phyloP scores from a whole-genome alignment of 2,329 filamentous ascomycete genomes.

The Phoma sp. region DNA sequence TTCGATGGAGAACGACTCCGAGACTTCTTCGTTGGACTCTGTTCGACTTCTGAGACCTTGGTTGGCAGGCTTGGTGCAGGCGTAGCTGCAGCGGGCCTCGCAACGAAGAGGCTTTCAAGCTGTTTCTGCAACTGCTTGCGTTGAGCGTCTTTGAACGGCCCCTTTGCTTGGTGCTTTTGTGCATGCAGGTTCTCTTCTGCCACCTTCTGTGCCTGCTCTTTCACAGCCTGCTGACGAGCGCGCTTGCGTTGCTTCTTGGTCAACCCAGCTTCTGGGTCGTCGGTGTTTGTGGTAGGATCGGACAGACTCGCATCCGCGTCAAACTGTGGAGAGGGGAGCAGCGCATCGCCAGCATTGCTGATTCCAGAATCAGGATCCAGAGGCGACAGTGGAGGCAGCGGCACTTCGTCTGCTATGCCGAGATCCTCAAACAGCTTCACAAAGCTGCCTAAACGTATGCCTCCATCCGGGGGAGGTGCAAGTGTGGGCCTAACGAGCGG shows the following conservation, averaged over 20 bases:
- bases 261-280: slow-evolving; percentile 15
- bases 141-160: slow-evolving; percentile 17
- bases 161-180: slow-evolving; percentile 15
- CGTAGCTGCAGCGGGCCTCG: not conserved
- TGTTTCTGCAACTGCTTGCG: slow-evolving; percentile 18
- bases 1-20: slow-evolving; percentile 15
- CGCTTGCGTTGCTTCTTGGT: slow-evolving; percentile 38
- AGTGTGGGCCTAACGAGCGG: slow-evolving; percentile 7
- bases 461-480: slow-evolving; percentile 19
- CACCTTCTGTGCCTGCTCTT: slow-evolving; percentile 25
- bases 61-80: not conserved
- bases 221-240: slow-evolving; percentile 36
- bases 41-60: not conserved
- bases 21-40: slow-evolving; percentile 12
- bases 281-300: slow-evolving; percentile 1
- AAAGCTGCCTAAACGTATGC: slow-evolving; percentile 54
- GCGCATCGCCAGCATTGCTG: slow-evolving; percentile 56
- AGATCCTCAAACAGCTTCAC: slow-evolving; percentile 55
- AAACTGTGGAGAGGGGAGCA: slow-evolving; percentile 28
- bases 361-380: slow-evolving; percentile 38
- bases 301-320: not conserved
- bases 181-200: slow-evolving; percentile 17
- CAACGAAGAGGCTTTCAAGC: slow-evolving; percentile 8
- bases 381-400: slow-evolving; percentile 28
- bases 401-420: slow-evolving; percentile 41